Conservation (phyloP, 371 early-diverging fungal species). For the Mortierella sp. region DNA sequence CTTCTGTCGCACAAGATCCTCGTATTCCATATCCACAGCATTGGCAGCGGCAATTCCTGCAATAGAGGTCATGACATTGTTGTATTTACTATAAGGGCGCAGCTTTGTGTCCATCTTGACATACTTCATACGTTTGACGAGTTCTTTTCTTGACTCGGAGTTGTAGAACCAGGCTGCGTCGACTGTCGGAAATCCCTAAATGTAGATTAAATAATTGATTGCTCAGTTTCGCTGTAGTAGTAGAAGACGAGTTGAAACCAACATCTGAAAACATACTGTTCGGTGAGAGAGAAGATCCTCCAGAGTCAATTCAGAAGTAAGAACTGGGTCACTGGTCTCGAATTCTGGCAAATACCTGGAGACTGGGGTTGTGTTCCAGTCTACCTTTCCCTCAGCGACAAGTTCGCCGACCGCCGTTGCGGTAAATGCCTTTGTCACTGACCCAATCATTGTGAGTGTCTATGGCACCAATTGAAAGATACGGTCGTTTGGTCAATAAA, state of each 20-base stretch:
- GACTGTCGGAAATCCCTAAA: neutral
- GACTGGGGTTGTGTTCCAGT: constrained; percentile 7
- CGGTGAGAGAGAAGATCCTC: constrained; percentile 23
- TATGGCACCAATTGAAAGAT: neutral
- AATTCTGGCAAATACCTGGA: constrained; percentile 16
- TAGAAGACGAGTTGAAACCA: neutral
- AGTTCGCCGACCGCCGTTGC: constrained; percentile 25
- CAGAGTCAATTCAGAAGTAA: constrained; percentile 16
- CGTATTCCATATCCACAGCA: neutral
- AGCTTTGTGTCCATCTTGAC: neutral
- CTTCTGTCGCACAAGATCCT: neutral
- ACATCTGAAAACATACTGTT: constrained; percentile 4
- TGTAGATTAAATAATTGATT: neutral
- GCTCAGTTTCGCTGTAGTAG: neutral
- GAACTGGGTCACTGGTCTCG: constrained; percentile 7
- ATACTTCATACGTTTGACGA: neutral
- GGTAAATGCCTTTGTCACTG: constrained; percentile 26
- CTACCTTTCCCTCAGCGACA: constrained; percentile 22
- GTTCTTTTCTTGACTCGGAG: neutral
- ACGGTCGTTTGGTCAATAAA: too few relatives aligned
- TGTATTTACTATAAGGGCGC: neutral
- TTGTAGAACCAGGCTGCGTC: neutral
- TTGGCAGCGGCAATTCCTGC: neutral
- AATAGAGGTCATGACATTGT: neutral
- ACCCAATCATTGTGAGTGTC: constrained; percentile 23